phyloP scores from a whole-genome alignment of 2,329 filamentous ascomycete genomes.

The Cercospora zeina region DNA sequence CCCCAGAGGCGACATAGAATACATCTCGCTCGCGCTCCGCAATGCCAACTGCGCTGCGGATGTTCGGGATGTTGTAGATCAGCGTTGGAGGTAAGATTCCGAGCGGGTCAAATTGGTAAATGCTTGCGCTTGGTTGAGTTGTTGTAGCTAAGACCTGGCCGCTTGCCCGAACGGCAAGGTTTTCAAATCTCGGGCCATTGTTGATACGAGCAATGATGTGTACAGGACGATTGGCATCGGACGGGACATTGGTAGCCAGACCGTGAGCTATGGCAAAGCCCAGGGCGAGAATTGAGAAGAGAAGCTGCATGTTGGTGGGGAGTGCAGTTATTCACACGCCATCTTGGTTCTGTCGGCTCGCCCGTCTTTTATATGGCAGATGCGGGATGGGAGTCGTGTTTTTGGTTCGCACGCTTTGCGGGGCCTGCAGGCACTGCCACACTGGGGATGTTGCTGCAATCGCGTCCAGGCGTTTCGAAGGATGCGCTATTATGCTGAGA shows the following conservation, averaged over 20 bases:
- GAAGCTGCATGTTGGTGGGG: background rate
- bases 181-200: conserved; percentile 10
- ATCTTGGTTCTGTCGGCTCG: background rate
- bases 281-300: background rate
- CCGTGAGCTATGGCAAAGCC: background rate
- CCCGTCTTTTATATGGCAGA: background rate
- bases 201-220: background rate
- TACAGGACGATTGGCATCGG: background rate
- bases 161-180: conserved; percentile 14
- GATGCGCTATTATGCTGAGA: background rate
- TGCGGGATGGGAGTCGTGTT: background rate
- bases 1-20: conserved; percentile 16
- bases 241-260: background rate
- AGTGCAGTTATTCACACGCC: too few relatives aligned
- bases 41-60: conserved; percentile 16
- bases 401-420: background rate
- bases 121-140: conserved; percentile 15
- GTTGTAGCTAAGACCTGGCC: conserved; percentile 19
- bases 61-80: conserved; percentile 14
- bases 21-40: conserved; percentile 9
- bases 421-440: too few relatives aligned
- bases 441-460: background rate
- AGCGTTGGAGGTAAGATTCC: conserved; percentile 16
- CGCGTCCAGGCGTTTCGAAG: background rate
- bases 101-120: conserved; percentile 19